Evolutionary conservation across 768 basidiomycete species (phyloP).

Genomic region (Stropharia rugosoannulata): DNA sequence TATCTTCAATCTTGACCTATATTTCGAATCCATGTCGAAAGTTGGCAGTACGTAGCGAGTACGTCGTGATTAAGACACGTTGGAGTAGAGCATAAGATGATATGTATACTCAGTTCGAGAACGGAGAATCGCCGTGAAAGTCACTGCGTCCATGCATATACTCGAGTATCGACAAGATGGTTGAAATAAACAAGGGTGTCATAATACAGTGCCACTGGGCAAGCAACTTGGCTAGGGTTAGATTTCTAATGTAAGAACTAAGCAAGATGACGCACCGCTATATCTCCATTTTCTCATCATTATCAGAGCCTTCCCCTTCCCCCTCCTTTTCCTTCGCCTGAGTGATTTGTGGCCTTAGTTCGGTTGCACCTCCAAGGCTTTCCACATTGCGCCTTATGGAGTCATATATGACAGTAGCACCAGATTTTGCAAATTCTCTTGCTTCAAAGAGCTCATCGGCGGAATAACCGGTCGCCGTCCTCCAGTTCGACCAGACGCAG

Average conservation of each 20-base stretch:
- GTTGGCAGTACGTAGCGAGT: not conserved
- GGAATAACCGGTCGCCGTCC: constrained; percentile 30
- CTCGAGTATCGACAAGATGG: no score
- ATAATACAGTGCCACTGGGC: not conserved
- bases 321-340: constrained; percentile 5
- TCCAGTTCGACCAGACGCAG: constrained; percentile 63
- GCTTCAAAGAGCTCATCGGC: constrained; percentile 43
- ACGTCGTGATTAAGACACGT: not conserved
- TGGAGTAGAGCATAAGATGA: not conserved
- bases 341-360: not conserved
- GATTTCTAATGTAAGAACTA: not conserved
- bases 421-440: constrained; percentile 44
- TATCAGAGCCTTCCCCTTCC: constrained; percentile 20
- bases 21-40: not conserved
- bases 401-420: constrained; percentile 46
- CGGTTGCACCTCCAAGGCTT: constrained; percentile 3
- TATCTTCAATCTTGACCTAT: no score
- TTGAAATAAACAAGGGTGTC: not conserved
- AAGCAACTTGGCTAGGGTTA: not conserved
- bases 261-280: constrained; percentile 15
- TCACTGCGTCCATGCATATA: not conserved
- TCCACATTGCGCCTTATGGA: constrained; percentile 44
- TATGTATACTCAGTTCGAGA: not conserved
- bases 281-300: constrained; percentile 44
- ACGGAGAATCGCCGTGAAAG: not conserved